These are phyloP conservation scores for Microbotryomycetes sp. DNA, from an alignment of 1,284 basidiomycete species.

Conservation along the genomic window DNA sequence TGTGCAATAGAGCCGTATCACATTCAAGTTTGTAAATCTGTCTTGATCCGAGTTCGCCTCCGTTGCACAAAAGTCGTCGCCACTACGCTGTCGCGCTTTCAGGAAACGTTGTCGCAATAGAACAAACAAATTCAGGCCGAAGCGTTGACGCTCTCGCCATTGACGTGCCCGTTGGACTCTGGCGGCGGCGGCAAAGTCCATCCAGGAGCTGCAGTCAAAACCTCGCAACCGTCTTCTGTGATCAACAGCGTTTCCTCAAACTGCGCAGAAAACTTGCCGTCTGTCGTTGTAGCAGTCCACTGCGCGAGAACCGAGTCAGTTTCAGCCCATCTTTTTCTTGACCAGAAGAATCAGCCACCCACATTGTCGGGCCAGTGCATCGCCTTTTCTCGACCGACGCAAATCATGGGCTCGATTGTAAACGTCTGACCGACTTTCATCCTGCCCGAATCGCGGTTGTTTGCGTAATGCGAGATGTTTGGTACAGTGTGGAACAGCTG, in stretches of 20 bases:
- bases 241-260: conserved; percentile 94
- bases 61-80: too few relatives aligned
- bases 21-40: background rate
- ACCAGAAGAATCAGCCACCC: background rate
- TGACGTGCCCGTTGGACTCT: background rate
- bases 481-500: conserved; percentile 62
- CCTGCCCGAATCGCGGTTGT: conserved; percentile 62
- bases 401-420: conserved; percentile 85
- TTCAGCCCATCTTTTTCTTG: conserved; percentile 42
- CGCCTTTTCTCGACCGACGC: conserved; percentile 52
- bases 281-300: conserved; percentile 87
- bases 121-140: too few relatives aligned
- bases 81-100: too few relatives aligned
- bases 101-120: too few relatives aligned
- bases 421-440: conserved; percentile 63
- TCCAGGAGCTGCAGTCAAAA: conserved; percentile 59
- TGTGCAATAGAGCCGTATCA: too few relatives aligned
- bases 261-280: conserved; percentile 71
- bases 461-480: conserved; percentile 59
- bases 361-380: conserved; percentile 38
- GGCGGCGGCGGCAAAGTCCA: conserved; percentile 17
- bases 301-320: conserved; percentile 52
- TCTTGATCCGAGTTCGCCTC: background rate
- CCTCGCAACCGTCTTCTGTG: conserved; percentile 82
- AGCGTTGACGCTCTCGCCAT: background rate